Base-by-base conservation (phyloP, 2,329 filamentous ascomycete genomes). In the Neopestalotiopsis sp. region DNA sequence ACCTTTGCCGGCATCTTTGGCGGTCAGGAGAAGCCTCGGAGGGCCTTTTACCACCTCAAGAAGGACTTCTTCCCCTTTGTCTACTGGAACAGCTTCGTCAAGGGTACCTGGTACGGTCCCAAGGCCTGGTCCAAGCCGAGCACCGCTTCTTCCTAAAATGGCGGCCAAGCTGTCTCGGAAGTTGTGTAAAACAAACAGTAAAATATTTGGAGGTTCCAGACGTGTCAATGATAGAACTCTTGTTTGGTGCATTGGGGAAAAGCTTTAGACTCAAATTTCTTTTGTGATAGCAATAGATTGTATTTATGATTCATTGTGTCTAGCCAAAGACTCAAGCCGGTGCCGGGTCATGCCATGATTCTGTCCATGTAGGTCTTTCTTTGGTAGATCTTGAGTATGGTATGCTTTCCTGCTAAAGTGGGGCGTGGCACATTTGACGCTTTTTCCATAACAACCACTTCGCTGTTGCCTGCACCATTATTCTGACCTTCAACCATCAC, bases 1-100 rank as follows among this genome's bases (percentile, higher is more conserved):
- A 84, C 82, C 0, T 85, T 85, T 68, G 77, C 73, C 38, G 62
- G 67, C 34, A 72, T 78, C 53, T 69, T 79, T 20, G 77, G 79
- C 20, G 80, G 81, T 69, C 83, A 85, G 74, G 79, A 79, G 53
- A 74, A 74, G n/a, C 83, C 83, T 0, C 75, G 75, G 1, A 72
- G 78, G 32, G 70, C 76, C 2, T 84, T 80, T 71, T 84, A 83
- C 69, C 77, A 83, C 70, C 70, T 84, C 53, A 85, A 84, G 76
- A 85, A 84, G 75, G 78, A 84, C 65, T 79, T 84, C 66, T 83
- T 84, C 73, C 77, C 76, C 17, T 71, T 66, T 12, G 77, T 74
- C 0, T 78, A 78, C 67, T 78, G 75, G 75, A 77, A 75, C 59
- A 65, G 68, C 42, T 77, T 74, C 62, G 30, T 78, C 13, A 75